Evolutionary conservation across 176 grass and related monocot genomes (phyloP), one percentile per base, ranked within the genome.

Genomic region (Aegilops tauschii): DNA sequence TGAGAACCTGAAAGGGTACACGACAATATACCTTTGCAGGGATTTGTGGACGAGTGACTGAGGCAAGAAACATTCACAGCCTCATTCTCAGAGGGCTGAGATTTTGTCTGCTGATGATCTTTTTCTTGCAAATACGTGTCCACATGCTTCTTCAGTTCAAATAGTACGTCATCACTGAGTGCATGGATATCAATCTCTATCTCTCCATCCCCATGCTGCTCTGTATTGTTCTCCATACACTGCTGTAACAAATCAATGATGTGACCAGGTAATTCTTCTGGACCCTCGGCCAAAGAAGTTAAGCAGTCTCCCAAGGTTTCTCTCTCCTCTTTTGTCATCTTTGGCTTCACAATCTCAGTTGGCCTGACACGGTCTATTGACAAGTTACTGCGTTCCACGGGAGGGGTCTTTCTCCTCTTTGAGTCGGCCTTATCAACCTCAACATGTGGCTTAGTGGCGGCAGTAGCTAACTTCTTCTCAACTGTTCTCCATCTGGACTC

Each of bases 131-230:
- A 59, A 88, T 72, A 91, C 58, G 90, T 89, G 87, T 99, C 94
- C 4, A 97, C 84, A 21, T 90, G 90, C 68, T 92, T 93, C 82
- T 89, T 88, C 68, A 99, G 74, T 80, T 99, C 87, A 3, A 93
- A 89, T 47, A 99, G 54, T 62, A 82, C 32, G 8, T 93, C 97
- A 74, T 97, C 92, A 23, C 86, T 82, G 71, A 97, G 30, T 73
- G 94, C 84, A 39, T 99, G 88, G 17, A 94, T 97, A 73, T 99
- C 94, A 85, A 97, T 86, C 89, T 99, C 92, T 67, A 94, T 86
- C 86, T 95, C 95, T 67, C 90, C 97, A 23, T 94, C 97, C n/a
- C 76, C 83, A 74, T 2, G 36, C 21, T 87, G 67, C 66, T 90
- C 90, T 68, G 83, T 18, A 81, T 83, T 94, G 40, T 61, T 92